Base-by-base conservation (phyloP, 768 basidiomycete species). In the Royoungia palumana region DNA sequence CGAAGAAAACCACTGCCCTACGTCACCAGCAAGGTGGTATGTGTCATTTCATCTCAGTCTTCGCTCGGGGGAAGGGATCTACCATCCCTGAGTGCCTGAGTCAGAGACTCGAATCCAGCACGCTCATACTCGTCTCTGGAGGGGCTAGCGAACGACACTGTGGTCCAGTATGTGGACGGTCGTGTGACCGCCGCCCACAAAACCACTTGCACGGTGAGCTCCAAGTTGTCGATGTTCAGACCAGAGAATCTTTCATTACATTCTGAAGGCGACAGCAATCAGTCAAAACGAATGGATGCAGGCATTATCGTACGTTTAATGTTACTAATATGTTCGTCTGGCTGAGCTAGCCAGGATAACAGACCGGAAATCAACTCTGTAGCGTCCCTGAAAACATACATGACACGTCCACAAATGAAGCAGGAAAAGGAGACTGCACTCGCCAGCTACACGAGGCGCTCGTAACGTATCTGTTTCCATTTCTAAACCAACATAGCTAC, bases 371-470 rank as follows among this genome's bases (percentile, higher is more conserved):
- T 87, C 3, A 83, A 83, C 5, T 94, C 94, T 28, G 94, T 96
- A 11, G 89, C 83, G 55, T 83, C 79, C 89, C 88, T 89, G 41
- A 5, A 12, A 36, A 38, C 35, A 6, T 12, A 35, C 20, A 37
- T 46, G 34, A 37, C 10, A 35, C 37, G 40, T 32, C 6, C 7
- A 17, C 10, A 10, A 47, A 17, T 3, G 17, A 22, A 55, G 28
- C 2, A 32, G 2, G 5, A 16, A 6, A 5, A 21, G 9, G 10
- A 12, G n/a, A n/a, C n/a, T n/a, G n/a, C 14, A 32, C 78, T 58
- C 52, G 90, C 94, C 94, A 97, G 57, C 89, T 91, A 67, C 94
- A 96, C 53, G 95, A 76, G 2, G 82, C 81, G 53, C 90, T 86
- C 22, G 85, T 73, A 57, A 89, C 74, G 65, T 94, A 96, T 34